Evolutionary conservation across 164 flowering plant genomes (phyloP), one percentile per base, ranked within the genome.

Genomic region (Magnolia changhungtana): DNA sequence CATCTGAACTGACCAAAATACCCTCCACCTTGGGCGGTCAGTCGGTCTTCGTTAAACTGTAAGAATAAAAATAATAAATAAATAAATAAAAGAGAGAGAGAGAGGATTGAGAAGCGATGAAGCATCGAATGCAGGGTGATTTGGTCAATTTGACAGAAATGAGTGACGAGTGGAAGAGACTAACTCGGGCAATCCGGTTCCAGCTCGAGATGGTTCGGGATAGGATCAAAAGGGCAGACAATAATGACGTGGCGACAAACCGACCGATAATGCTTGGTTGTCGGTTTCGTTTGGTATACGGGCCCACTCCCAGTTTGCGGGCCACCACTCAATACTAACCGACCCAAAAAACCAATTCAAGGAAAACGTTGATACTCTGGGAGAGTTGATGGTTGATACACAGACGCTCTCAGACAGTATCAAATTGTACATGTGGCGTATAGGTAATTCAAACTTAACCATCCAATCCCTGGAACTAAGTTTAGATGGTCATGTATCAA

Each of bases 161-260:
- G 29, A 27, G 29, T 27, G 29, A 27, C 29, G 29, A 27, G 29
- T 1, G 2, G 29, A 27, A 27, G 45, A 24, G 70, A n/a, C 13
- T 1, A 37, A 69, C 37, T 37, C 16, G 37, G 55, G 29, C 8
- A 27, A 3, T 16, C 19, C 63, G 63, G 6, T 59, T 59, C 18
- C 19, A 59, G 1, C 63, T 59, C 63, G 63, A 21, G 69, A 67
- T 10, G 21, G 69, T 4, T 20, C 16, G 13, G 24, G 37, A 67
- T 67, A 8, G 21, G 69, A 9, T 3, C 20, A 16, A 9, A 69
- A 7, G 3, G 72, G 52, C n/a, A 27, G 50, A 31, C 52, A 71
- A 71, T 71, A 71, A 71, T 71, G 61, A 50, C 74, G 61, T 71
- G 61, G 74, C 61, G 61, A 71, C 74, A 71, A 71, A 50, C 29